Conservation (phyloP, 1,284 basidiomycete genomes). For the Apiotrichum domesticum region DNA sequence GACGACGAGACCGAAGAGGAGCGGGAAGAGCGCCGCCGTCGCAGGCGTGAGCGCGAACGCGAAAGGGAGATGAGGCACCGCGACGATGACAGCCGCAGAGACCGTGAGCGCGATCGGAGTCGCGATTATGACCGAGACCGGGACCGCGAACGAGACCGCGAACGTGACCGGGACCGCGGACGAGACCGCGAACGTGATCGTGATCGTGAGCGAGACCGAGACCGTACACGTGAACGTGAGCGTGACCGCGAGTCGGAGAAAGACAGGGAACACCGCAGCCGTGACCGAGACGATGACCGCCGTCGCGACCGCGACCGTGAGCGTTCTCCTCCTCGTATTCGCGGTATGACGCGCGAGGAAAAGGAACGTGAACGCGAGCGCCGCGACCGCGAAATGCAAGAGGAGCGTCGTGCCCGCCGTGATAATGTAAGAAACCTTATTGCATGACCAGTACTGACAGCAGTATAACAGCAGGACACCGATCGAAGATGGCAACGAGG, state of each 20-base stretch:
- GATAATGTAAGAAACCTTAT: constrained; percentile 11
- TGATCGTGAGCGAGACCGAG: constrained; percentile 16
- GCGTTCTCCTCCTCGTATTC: constrained; percentile 6
- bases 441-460: background rate
- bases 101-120: constrained; percentile 17
- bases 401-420: constrained; percentile 32
- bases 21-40: constrained; percentile 53
- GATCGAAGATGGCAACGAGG: background rate
- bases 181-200: constrained; percentile 37
- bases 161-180: constrained; percentile 36
- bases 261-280: constrained; percentile 6
- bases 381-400: constrained; percentile 40
- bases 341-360: no score
- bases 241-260: constrained; percentile 4
- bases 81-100: constrained; percentile 49
- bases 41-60: constrained; percentile 27
- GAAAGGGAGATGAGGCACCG: constrained; percentile 37
- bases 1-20: constrained; percentile 7
- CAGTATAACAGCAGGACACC: background rate
- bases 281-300: constrained; percentile 21
- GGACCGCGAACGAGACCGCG: constrained; percentile 42
- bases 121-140: constrained; percentile 36
- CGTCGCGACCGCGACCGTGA: constrained; percentile 20
- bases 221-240: constrained; percentile 31
- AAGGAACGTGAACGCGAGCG: constrained; percentile 29